phyloP scores from a whole-genome alignment of 2,329 filamentous ascomycete species.

The Acarospora socialis region DNA sequence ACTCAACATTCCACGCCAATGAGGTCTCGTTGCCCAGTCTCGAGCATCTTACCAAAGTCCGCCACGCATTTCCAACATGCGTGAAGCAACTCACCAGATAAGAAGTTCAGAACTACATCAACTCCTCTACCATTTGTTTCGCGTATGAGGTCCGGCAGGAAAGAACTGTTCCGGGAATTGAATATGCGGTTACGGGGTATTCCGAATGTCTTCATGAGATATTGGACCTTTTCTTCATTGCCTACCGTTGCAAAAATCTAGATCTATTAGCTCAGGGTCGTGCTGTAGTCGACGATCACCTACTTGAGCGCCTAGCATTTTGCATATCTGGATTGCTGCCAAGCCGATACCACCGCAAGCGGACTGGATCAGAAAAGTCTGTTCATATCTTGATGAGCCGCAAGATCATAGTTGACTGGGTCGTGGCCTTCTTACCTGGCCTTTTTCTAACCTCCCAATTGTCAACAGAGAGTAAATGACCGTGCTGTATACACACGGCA shows the following conservation, averaged over 20 bases:
- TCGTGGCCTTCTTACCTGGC: constrained; percentile 10
- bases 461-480: constrained; percentile 12
- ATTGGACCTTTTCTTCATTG: constrained; percentile 9
- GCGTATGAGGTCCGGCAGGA: constrained; percentile 12
- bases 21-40: constrained; percentile 11
- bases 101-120: constrained; percentile 19
- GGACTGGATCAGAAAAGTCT: constrained; percentile 21
- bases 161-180: constrained; percentile 14
- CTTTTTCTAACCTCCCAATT: constrained; percentile 12
- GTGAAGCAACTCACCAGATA: constrained; percentile 18
- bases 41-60: constrained; percentile 13
- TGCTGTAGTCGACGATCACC: too few relatives aligned
- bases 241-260: constrained; percentile 7
- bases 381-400: too few relatives aligned
- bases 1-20: constrained; percentile 3
- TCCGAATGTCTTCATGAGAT: constrained; percentile 4
- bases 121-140: constrained; percentile 16
- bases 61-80: constrained; percentile 19
- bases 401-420: too few relatives aligned
- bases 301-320: constrained; percentile 19
- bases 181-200: constrained; percentile 16
- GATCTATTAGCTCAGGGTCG: neutral
- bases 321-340: constrained; percentile 19
- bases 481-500: constrained; percentile 9
- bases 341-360: constrained; percentile 20